phyloP scores from a whole-genome alignment of 2,329 filamentous ascomycete genomes.

The Sporothrix protearum region DNA sequence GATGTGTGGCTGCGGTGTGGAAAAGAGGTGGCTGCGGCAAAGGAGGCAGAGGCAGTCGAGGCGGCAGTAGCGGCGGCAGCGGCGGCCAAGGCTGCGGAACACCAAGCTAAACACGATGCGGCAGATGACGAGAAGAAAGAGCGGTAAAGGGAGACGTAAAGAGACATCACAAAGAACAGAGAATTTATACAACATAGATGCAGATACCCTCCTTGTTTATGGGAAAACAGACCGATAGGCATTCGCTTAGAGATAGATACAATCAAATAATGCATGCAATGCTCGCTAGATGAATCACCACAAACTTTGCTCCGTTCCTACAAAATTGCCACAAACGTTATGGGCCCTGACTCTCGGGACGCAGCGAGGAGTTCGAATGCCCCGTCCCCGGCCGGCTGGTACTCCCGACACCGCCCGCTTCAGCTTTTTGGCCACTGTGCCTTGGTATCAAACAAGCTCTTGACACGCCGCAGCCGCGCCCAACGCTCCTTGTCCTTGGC shows the following conservation, averaged over 20 bases:
- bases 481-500: slow-evolving; percentile 69
- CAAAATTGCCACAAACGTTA: background rate
- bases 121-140: background rate
- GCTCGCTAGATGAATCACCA: background rate
- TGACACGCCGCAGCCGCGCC: slow-evolving; percentile 67
- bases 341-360: slow-evolving; percentile 7
- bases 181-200: background rate
- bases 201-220: background rate
- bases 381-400: slow-evolving; percentile 25
- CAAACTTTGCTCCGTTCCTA: background rate
- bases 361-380: slow-evolving; percentile 5
- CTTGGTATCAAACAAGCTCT: slow-evolving; percentile 68
- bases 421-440: slow-evolving; percentile 47
- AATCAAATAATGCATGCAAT: background rate
- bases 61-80: background rate
- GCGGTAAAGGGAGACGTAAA: no score
- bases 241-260: background rate
- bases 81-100: background rate
- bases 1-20: slow-evolving; percentile 56
- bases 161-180: no score
- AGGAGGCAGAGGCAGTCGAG: background rate
- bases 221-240: background rate
- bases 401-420: slow-evolving; percentile 28
- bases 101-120: background rate
- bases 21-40: background rate